Conservation (phyloP, 768 basidiomycete genomes). For the Pluteus cervinus region DNA sequence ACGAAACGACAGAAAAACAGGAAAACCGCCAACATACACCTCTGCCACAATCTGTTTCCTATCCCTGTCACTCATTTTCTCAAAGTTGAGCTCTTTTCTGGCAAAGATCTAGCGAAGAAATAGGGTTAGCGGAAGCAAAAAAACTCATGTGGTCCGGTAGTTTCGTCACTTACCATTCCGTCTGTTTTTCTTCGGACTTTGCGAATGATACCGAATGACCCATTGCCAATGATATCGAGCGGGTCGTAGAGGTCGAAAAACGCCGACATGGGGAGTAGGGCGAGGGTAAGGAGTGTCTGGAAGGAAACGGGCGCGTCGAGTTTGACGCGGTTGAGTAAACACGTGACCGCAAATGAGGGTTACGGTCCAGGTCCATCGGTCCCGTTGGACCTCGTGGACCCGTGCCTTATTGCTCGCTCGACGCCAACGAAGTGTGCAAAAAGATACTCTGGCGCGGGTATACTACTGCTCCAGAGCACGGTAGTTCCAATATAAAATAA, state of each 20-base stretch:
- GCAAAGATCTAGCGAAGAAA: slow-evolving; percentile 61
- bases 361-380: too few relatives aligned
- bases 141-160: background rate
- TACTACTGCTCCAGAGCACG: too few relatives aligned
- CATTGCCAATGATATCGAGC: slow-evolving; percentile 91
- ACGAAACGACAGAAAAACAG: slow-evolving; percentile 5
- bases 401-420: too few relatives aligned
- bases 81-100: slow-evolving; percentile 95
- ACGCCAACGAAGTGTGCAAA: too few relatives aligned
- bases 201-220: slow-evolving; percentile 95
- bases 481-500: too few relatives aligned
- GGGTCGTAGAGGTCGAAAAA: slow-evolving; percentile 81
- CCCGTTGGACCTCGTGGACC: too few relatives aligned
- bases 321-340: too few relatives aligned
- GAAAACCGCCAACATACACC: slow-evolving; percentile 59
- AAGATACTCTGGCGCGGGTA: too few relatives aligned
- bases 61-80: slow-evolving; percentile 93
- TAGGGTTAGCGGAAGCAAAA: background rate
- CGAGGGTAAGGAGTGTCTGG: background rate
- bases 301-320: too few relatives aligned
- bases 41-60: slow-evolving; percentile 96
- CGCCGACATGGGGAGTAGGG: slow-evolving; percentile 19
- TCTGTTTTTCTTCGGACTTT: slow-evolving; percentile 86
- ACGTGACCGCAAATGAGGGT: too few relatives aligned
- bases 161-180: slow-evolving; percentile 55